phyloP scores from a whole-genome alignment of 768 basidiomycete species.

The Chiua virens region DNA sequence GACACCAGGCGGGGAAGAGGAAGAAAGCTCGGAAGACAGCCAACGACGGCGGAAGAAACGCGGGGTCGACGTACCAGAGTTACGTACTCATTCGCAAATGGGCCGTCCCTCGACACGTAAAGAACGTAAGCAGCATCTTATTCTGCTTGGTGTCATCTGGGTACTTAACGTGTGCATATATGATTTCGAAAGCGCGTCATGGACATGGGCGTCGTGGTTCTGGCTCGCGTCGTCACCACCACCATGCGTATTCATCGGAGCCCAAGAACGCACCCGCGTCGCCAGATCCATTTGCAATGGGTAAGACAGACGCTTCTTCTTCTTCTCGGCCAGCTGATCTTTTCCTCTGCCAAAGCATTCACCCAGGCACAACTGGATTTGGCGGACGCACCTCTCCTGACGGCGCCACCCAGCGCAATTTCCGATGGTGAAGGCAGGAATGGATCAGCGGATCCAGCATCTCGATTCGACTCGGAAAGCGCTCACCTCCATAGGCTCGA shows the following conservation, averaged over 20 bases:
- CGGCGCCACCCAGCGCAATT: background rate
- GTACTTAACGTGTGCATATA: background rate
- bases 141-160: background rate
- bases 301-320: constrained; percentile 2
- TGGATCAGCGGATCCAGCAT: background rate
- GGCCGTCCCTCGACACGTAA: constrained; percentile 7
- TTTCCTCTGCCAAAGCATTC: constrained; percentile 14
- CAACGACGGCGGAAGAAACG: constrained; percentile 22
- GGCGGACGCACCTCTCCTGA: background rate
- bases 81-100: background rate
- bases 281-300: constrained; percentile 24
- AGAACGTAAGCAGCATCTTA: constrained; percentile 10
- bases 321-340: background rate
- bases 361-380: constrained; percentile 13
- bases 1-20: constrained; percentile 11
- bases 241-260: constrained; percentile 3
- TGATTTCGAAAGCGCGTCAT: background rate
- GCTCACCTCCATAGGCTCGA: background rate
- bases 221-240: constrained; percentile 10
- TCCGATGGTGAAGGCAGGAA: background rate
- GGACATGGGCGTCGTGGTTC: constrained; percentile 8
- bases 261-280: background rate
- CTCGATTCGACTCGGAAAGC: background rate
- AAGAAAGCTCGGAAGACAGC: constrained; percentile 8
- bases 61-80: constrained; percentile 9